Conservation (phyloP, 163 green algal species). For the Chlamydomonas reinhardtii region DNA sequence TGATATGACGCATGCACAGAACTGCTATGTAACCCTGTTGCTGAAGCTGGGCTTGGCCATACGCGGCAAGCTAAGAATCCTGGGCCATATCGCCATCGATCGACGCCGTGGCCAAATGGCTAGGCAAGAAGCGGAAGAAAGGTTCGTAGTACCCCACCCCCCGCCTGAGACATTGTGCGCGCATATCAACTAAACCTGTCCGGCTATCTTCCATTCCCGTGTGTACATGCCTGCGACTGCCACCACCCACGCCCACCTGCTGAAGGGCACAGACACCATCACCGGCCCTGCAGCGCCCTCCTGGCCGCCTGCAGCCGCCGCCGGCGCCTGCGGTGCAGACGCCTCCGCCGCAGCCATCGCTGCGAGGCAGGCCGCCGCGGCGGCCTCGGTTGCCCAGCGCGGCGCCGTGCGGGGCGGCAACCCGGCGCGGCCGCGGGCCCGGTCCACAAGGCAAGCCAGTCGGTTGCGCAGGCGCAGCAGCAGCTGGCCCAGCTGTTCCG, state of each 20-base stretch:
- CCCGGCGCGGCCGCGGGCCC: conserved; percentile 1
- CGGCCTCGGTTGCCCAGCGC: conserved; percentile 12
- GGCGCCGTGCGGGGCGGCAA: background rate
- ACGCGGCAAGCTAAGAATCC: too few species aligned
- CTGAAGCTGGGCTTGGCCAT: too few species aligned
- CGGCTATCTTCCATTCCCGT: too few species aligned
- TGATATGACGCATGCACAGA: too few species aligned
- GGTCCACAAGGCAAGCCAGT: conserved; percentile 38
- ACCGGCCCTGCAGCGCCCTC: conserved; percentile 2
- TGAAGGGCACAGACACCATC: background rate
- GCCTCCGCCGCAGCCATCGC: background rate
- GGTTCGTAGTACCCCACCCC: too few species aligned
- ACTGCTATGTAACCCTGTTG: too few species aligned
- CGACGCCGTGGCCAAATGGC: too few species aligned
- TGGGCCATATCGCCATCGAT: too few species aligned
- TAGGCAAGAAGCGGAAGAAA: too few species aligned
- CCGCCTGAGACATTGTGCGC: too few species aligned
- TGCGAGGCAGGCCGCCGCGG: conserved; percentile 5
- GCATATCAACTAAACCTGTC: too few species aligned
- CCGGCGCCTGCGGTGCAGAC: background rate
- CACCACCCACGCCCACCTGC: background rate
- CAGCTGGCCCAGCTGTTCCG: conserved; percentile 49
- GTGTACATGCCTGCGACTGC: too few species aligned
- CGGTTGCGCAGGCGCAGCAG: conserved; percentile 50
- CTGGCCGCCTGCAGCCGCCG: background rate